Evolutionary conservation across 2,329 filamentous ascomycete genomes (phyloP).

Genomic region (Aschersonia sp.): DNA sequence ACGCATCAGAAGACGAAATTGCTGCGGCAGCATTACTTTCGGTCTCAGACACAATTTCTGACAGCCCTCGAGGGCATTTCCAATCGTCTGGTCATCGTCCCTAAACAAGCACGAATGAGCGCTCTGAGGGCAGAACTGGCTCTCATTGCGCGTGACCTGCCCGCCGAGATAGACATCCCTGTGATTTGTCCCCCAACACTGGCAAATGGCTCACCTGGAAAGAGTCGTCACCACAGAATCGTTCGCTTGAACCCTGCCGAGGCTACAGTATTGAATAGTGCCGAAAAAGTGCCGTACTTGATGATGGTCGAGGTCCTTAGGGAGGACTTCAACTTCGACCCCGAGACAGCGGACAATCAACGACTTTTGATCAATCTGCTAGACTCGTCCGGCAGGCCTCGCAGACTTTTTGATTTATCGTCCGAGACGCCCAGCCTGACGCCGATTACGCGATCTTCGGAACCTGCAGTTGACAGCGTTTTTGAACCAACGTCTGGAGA

Average conservation of each 20-base stretch:
- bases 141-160: slow-evolving; percentile 66
- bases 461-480: slow-evolving; percentile 51
- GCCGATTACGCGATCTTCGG: slow-evolving; percentile 23
- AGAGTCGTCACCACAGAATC: slow-evolving; percentile 68
- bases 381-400: slow-evolving; percentile 39
- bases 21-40: slow-evolving; percentile 68
- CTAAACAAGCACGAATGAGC: slow-evolving; percentile 68
- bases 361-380: slow-evolving; percentile 44
- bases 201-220: slow-evolving; percentile 56
- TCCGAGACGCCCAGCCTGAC: slow-evolving; percentile 47
- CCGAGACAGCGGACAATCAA: slow-evolving; percentile 58
- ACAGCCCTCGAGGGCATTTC: slow-evolving; percentile 73
- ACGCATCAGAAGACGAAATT: slow-evolving; percentile 54
- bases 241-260: slow-evolving; percentile 73
- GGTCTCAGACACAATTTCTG: slow-evolving; percentile 67
- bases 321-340: slow-evolving; percentile 74
- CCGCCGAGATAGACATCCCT: slow-evolving; percentile 72
- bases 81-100: slow-evolving; percentile 68
- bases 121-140: slow-evolving; percentile 69
- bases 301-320: slow-evolving; percentile 72
- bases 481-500: slow-evolving; percentile 74
- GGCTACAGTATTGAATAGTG: slow-evolving; percentile 73
- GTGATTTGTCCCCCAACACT: slow-evolving; percentile 66
- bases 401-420: slow-evolving; percentile 50
- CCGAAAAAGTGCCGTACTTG: slow-evolving; percentile 72